Base-by-base conservation (phyloP, 1,284 basidiomycete genomes). In the Termitomyces sp. region DNA sequence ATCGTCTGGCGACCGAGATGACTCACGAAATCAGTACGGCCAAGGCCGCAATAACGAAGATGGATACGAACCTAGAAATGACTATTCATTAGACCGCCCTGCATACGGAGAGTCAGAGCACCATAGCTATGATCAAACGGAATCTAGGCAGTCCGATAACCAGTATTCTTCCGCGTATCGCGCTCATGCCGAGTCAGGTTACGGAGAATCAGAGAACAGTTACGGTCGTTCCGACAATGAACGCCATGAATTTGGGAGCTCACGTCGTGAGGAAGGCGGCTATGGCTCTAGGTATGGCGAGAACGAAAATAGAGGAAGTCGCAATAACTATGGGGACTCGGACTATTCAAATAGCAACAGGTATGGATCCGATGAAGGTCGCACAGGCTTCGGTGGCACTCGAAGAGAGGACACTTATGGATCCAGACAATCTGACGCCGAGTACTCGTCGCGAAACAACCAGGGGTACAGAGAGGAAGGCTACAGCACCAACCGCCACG, bases 401-500 rank as follows among this genome's bases (percentile, higher is more conserved):
- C 33, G 44, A 28, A 26, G 35, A 11, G 48, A 50, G 28, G 51
- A 48, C 7, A 21, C n/a, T 14, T 39, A 43, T 39, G 40, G 45
- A 21, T 48, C 51, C 11, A 28, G 51, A 51, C 54, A 49, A 14
- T 53, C 54, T 46, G 44, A 52, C 30, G 49, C 47, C n/a, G 57
- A 56, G 16, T 26, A 42, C 40, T 47, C 39, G n/a, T 46, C 42
- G 18, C 40, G 42, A 31, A 9, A 26, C 34, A 38, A 13, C 31
- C 47, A 40, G 28, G n/a, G 42, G 28, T 48, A 49, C 38, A 24
- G 35, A 7, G 19, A 55, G 33, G 50, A 57, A 30, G 21, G 28
- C 16, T 43, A 48, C 21, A 46, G 46, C 37, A 49, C 48, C 41
- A 43, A 50, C 11, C 8, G 30, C n/a, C 13, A 39, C 18, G 42